Evolutionary conservation across 345 rosid species (phyloP), one percentile per base, ranked within the genome.

Genomic region (Dimocarpus longan): DNA sequence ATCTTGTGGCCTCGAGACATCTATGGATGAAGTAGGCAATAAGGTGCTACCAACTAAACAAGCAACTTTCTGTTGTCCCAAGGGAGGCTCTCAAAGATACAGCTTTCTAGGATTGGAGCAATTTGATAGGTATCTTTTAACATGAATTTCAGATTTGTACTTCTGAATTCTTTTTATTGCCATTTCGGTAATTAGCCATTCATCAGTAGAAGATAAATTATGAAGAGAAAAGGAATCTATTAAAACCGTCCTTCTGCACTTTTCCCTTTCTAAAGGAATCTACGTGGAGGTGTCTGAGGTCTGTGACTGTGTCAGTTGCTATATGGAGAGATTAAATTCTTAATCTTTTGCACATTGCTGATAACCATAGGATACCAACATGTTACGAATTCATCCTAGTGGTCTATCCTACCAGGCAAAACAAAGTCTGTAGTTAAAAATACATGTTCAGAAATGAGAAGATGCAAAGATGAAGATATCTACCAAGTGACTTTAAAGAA

Each of bases 1-100:
- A 59, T 93, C 91, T 59, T 95, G 92, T 71, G 93, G 97, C 75
- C 97, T 95, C n/a, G 80, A 90, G 89, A 88, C 85, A 42, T 79
- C 69, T 62, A 56, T 76, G 4, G 95, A 95, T 76, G 86, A 86
- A 28, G 81, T 70, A 32, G 95, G 94, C 79, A 85, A 85, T 70
- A 89, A 77, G 82, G 80, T 85, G 71, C 78, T 93, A 78, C 91
- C 93, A 5, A 81, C 89, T 24, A 95, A 90, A 86, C 99, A 95
- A 83, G 39, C 88, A 80, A 89, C 82, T n/a, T 89, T 95, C 66
- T 73, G 70, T 43, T 42, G 15, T 65, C 93, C 95, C 6, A 81
- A 86, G 88, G 87, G 64, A 60, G 90, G 83, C 39, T 83, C 79
- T 63, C 83, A 85, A 78, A 85, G 76, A 76, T 89, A 80, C 68